phyloP scores from a whole-genome alignment of 805 yeast genomes.

The Kluyveromyces nonfermentans region DNA sequence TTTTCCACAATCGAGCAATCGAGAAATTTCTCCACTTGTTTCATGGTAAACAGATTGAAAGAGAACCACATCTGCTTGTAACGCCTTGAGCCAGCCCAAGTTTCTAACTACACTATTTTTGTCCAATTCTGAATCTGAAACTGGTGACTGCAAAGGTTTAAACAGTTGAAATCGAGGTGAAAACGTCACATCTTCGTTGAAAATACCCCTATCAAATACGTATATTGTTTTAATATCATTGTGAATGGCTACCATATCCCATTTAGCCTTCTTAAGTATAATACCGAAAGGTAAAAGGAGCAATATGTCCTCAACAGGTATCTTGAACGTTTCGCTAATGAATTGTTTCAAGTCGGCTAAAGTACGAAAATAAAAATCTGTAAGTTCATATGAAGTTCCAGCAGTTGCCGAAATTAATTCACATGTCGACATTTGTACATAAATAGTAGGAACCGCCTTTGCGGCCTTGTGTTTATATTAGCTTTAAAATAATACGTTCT shows the following conservation, averaged over 20 bases:
- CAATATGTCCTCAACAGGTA: conserved; percentile 36
- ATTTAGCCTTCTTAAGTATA: conserved; percentile 38
- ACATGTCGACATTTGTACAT: not conserved
- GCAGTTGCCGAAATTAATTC: not conserved
- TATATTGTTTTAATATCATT: conserved; percentile 21
- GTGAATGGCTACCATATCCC: conserved; percentile 32
- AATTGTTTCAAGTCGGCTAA: conserved; percentile 36
- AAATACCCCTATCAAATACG: conserved; percentile 54
- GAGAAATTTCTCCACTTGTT: conserved; percentile 29
- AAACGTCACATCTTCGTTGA: conserved; percentile 27
- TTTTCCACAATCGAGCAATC: conserved; percentile 37
- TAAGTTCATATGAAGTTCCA: not conserved
- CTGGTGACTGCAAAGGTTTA: conserved; percentile 32
- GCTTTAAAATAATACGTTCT: not conserved
- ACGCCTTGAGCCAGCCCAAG: conserved; percentile 43
- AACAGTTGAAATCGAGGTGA: conserved; percentile 9
- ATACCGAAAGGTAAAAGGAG: conserved; percentile 59
- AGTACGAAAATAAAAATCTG: conserved; percentile 25
- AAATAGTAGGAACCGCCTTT: not conserved
- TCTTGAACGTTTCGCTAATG: conserved; percentile 33
- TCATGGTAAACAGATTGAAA: conserved; percentile 25
- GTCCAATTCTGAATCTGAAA: conserved; percentile 18
- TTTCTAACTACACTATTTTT: conserved; percentile 16
- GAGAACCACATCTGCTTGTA: conserved; percentile 33
- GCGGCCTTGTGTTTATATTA: not conserved